phyloP scores from a whole-genome alignment of 2,329 filamentous ascomycete species.

The Penicillium sp. region DNA sequence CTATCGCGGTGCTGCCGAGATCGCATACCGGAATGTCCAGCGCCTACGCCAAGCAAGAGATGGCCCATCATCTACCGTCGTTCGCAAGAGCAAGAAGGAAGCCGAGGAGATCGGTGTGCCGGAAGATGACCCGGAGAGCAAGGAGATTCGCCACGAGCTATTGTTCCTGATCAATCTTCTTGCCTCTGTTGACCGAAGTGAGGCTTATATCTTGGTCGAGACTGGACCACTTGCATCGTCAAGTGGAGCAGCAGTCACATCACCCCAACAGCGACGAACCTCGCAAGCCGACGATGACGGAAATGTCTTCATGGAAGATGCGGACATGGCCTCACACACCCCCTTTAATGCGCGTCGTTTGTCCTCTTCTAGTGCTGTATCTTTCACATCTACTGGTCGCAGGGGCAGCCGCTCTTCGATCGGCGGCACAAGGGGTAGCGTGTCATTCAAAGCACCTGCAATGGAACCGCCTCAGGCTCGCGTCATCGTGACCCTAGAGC shows the following conservation, averaged over 20 bases:
- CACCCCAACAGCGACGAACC: slow-evolving; percentile 49
- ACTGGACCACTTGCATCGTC: slow-evolving; percentile 33
- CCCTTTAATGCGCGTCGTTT: slow-evolving; percentile 18
- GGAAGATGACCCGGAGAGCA: slow-evolving; percentile 50
- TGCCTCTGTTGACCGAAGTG: slow-evolving; percentile 75
- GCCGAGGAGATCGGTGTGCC: slow-evolving; percentile 29
- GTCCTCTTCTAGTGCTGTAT: slow-evolving; percentile 20
- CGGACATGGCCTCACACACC: slow-evolving; percentile 18
- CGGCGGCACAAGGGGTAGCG: slow-evolving; percentile 8
- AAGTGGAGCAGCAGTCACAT: slow-evolving; percentile 4
- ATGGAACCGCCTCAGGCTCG: slow-evolving; percentile 53
- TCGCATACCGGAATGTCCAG: slow-evolving; percentile 56
- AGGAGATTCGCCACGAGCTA: slow-evolving; percentile 65
- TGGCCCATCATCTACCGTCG: slow-evolving; percentile 33
- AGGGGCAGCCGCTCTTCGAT: slow-evolving; percentile 24
- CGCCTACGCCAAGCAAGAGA: slow-evolving; percentile 45
- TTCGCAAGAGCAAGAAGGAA: slow-evolving; percentile 37
- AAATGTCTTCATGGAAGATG: slow-evolving; percentile 41
- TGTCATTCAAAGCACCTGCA: slow-evolving; percentile 14
- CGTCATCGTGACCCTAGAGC: slow-evolving; percentile 77
- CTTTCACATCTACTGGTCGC: slow-evolving; percentile 20
- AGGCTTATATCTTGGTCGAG: slow-evolving; percentile 68
- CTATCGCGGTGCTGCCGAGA: slow-evolving; percentile 71
- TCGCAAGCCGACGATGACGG: slow-evolving; percentile 43
- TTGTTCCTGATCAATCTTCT: slow-evolving; percentile 91